These are phyloP conservation scores for Fusarium chlamydosporum DNA, from an alignment of 2,329 filamentous ascomycete species.

Conservation along the genomic window DNA sequence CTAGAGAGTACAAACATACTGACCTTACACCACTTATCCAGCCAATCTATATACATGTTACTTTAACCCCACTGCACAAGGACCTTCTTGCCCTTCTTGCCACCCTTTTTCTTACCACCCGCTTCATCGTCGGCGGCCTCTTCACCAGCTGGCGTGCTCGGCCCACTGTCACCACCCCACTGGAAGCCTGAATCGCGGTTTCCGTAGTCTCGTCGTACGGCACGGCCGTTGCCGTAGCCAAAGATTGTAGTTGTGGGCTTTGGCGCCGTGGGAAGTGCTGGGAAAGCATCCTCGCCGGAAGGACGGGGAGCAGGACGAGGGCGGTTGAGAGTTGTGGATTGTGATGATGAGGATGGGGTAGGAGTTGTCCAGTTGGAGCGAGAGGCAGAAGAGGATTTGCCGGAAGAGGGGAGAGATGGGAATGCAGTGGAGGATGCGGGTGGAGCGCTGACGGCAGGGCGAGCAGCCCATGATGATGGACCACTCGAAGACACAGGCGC, in stretches of 20 bases:
- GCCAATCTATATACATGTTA: background rate
- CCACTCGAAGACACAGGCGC: slow-evolving; percentile 46
- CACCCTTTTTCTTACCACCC: slow-evolving; percentile 67
- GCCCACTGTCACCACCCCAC: slow-evolving; percentile 60
- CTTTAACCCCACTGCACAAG: slow-evolving; percentile 71
- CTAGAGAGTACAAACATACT: background rate
- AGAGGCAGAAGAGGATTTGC: slow-evolving; percentile 45
- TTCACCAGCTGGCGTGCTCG: slow-evolving; percentile 47
- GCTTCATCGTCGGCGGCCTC: slow-evolving; percentile 51
- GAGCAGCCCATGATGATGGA: slow-evolving; percentile 44
- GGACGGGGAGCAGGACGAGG: slow-evolving; percentile 41
- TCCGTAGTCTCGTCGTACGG: slow-evolving; percentile 69
- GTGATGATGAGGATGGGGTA: slow-evolving; percentile 49
- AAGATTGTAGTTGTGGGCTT: slow-evolving; percentile 76
- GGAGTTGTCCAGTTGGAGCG: slow-evolving; percentile 52
- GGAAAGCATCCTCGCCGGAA: slow-evolving; percentile 76
- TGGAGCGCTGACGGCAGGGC: slow-evolving; percentile 37
- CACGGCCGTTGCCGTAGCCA: slow-evolving; percentile 68
- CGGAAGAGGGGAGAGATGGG: slow-evolving; percentile 58
- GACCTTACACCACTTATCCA: background rate
- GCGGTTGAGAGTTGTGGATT: slow-evolving; percentile 42
- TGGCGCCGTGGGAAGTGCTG: slow-evolving; percentile 82
- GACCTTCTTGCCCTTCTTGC: slow-evolving; percentile 73
- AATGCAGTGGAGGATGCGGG: slow-evolving; percentile 57
- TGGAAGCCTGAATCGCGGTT: slow-evolving; percentile 65